Base-by-base conservation (phyloP, 352 stramenopile genomes). In the Phytophthora chlamydospora region DNA sequence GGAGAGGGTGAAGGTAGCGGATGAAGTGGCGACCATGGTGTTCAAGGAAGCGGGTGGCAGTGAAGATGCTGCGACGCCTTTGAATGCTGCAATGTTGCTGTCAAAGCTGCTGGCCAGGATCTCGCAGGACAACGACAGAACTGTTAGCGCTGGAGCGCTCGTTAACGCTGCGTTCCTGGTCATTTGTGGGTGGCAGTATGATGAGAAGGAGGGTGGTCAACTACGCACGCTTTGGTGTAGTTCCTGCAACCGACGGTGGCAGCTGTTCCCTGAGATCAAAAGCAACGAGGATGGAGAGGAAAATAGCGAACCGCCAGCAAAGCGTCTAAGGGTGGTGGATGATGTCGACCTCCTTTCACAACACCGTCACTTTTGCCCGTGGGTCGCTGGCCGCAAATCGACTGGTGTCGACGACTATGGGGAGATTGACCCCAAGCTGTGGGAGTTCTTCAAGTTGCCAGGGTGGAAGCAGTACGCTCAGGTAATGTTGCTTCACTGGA, bases 311-410 rank as follows among this genome's bases (percentile, higher is more conserved):
- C 41, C 49, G 4, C 42, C 66, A 12, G 34, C 46, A 13, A 88
- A 88, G 49, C 78, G 78, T 11, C 45, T 66, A 7, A 78, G 73
- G 56, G 19, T 35, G 19, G 29, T 24, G 19, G 40, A 17, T 27
- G 24, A 43, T 48, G 38, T 66, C 10, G 53, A 70, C 42, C 29
- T 58, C 3, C 59, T 70, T 36, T 62, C 57, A 3, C 64, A 78
- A 27, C 81, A 91, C 39, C 81, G 81, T 21, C 73, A 74, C 52
- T 91, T 88, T 60, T 91, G 81, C 50, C 79, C 81, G 13, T 89
- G 79, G 81, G 57, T 89, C 31, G 29, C 58, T 7, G 54, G 9
- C 3, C 54, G 56, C 9, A 61, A 70, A 29, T 57, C 55, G 12
- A 50, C 41, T 40, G 51, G 45, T 39, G 46, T 65, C 11, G 50